These are phyloP conservation scores for Hypoxylon sp. DNA, from an alignment of 2,329 filamentous ascomycete genomes.

Conservation along the genomic window DNA sequence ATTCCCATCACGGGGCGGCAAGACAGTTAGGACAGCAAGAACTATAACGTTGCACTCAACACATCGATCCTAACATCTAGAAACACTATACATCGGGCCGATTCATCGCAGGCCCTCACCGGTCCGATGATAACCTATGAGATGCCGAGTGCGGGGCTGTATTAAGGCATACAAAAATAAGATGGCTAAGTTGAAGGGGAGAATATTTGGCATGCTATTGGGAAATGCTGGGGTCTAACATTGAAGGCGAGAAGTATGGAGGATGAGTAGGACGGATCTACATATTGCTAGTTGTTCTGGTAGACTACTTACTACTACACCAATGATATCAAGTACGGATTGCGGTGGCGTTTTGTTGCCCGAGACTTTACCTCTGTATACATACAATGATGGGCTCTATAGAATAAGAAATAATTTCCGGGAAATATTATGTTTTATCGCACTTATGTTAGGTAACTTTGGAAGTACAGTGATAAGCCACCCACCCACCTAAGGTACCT, in stretches of 20 bases:
- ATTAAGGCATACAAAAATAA: background rate
- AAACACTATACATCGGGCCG: background rate
- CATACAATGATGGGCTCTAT: no score
- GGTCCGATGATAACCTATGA: background rate
- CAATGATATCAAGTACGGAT: background rate
- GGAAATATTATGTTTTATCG: background rate
- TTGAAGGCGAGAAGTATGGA: no score
- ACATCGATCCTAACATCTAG: background rate
- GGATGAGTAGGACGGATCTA: no score
- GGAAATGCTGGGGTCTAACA: no score
- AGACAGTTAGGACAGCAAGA: background rate
- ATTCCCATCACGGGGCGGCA: background rate
- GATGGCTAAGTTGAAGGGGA: background rate
- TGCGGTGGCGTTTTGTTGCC: background rate
- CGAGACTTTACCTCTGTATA: background rate
- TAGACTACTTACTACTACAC: background rate
- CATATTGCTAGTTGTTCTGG: background rate
- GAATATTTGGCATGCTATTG: background rate
- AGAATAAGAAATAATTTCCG: background rate
- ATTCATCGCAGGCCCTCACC: background rate
- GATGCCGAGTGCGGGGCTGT: slow-evolving; percentile 3
- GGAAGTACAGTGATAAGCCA: background rate
- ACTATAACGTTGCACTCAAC: background rate
- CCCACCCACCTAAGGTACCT: background rate
- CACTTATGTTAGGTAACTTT: background rate